Conservation (phyloP, 78 protist species). For the Cavenderia fasciculata region DNA sequence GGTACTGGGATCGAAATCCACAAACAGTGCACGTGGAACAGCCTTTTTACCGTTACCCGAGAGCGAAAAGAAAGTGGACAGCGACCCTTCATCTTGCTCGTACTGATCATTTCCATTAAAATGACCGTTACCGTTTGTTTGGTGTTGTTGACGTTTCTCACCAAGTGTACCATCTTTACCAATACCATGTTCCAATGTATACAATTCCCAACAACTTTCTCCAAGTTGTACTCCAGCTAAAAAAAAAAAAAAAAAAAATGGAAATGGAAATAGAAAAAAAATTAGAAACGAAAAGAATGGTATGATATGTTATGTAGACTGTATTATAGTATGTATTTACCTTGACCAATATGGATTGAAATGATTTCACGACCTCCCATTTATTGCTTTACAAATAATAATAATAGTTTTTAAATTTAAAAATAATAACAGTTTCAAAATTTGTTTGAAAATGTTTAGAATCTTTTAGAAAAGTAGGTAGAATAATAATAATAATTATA, state of each 20-base stretch:
- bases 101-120: conserved; percentile 78
- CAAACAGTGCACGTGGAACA: conserved; percentile 96
- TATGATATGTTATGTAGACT: background rate
- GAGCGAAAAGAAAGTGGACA: conserved; percentile 89
- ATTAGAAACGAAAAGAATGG: background rate
- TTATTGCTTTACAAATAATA: background rate
- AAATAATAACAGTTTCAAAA: background rate
- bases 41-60: conserved; percentile 89
- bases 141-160: background rate
- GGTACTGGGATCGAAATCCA: conserved; percentile 96
- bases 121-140: conserved; percentile 55
- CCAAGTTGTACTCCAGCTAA: conserved; percentile 98
- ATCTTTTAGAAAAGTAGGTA: background rate
- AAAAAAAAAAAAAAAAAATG: background rate
- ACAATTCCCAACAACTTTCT: conserved; percentile 98
- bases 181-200: conserved; percentile 97
- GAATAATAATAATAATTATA: background rate
- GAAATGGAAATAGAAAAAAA: background rate
- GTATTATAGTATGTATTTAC: too few relatives aligned
- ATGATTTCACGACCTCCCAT: conserved; percentile 14
- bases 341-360: conserved; percentile 83
- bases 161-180: conserved; percentile 83
- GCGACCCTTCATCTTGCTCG: too few relatives aligned
- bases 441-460: background rate
- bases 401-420: background rate